Conservation (phyloP, 192 early-diverging fungal species). For the Podila epicladia region DNA sequence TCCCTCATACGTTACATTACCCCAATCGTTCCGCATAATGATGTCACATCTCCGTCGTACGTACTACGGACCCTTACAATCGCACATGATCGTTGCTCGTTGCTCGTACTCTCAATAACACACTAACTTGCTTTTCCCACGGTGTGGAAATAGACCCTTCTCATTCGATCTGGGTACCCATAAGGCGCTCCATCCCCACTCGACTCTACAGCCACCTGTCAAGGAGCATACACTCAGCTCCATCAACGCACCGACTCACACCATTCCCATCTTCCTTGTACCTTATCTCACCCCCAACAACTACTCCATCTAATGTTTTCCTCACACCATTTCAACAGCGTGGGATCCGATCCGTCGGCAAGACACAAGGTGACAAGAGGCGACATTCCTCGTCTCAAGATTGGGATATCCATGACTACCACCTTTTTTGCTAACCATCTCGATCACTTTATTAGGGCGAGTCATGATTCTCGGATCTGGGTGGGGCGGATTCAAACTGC, state of each 20-base stretch:
- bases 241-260: no score
- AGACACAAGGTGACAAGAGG: constrained; percentile 48
- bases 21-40: background rate
- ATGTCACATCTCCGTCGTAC: background rate
- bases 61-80: background rate
- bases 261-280: no score
- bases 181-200: no score
- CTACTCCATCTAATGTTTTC: background rate
- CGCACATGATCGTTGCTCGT: background rate
- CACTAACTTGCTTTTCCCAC: no score
- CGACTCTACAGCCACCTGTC: no score
- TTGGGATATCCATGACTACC: constrained; percentile 25
- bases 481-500: constrained; percentile 78
- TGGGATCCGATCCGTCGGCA: constrained; percentile 50
- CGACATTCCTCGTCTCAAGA: background rate
- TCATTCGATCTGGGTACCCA: no score
- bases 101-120: background rate
- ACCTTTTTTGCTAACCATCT: constrained; percentile 31
- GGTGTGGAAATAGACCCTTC: no score
- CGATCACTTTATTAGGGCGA: constrained; percentile 1
- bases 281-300: background rate
- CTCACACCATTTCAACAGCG: constrained; percentile 9
- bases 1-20: background rate
- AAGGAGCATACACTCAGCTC: no score
- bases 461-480: constrained; percentile 62